phyloP scores from a whole-genome alignment of 306 rosid species.

The Delonix regia region DNA sequence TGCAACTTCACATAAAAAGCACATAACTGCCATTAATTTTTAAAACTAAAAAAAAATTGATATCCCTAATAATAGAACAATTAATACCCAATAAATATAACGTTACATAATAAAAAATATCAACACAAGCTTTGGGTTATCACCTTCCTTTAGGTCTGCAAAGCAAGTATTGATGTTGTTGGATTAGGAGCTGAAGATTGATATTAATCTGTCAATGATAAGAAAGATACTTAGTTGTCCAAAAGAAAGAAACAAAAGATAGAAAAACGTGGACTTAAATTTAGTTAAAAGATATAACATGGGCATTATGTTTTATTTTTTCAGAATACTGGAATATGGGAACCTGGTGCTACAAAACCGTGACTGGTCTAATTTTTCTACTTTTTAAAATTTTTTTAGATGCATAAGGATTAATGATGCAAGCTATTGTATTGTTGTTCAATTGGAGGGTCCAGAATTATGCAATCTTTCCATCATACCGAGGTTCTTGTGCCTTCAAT shows the following conservation, averaged over 20 bases:
- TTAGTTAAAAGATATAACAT: constrained; percentile 8
- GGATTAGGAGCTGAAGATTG: not conserved
- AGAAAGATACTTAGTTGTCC: not conserved
- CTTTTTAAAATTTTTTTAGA: not conserved
- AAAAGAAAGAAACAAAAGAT: not conserved
- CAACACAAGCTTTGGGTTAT: constrained; percentile 81
- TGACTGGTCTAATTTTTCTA: constrained; percentile 1
- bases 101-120: too few relatives aligned
- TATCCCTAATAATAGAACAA: too few relatives aligned
- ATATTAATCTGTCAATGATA: not conserved
- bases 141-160: constrained; percentile 78
- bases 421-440: constrained; percentile 70
- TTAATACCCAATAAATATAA: too few relatives aligned
- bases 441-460: constrained; percentile 90
- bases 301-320: constrained; percentile 9
- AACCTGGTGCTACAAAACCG: not conserved
- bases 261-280: constrained; percentile 3
- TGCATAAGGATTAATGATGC: constrained; percentile 46
- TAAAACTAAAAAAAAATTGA: too few relatives aligned
- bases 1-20: too few relatives aligned
- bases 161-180: constrained; percentile 60
- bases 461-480: constrained; percentile 7
- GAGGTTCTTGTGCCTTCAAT: not conserved
- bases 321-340: not conserved
- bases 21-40: too few relatives aligned